Conservation (phyloP, 306 rosid species). For the Ceratonia siliqua region DNA sequence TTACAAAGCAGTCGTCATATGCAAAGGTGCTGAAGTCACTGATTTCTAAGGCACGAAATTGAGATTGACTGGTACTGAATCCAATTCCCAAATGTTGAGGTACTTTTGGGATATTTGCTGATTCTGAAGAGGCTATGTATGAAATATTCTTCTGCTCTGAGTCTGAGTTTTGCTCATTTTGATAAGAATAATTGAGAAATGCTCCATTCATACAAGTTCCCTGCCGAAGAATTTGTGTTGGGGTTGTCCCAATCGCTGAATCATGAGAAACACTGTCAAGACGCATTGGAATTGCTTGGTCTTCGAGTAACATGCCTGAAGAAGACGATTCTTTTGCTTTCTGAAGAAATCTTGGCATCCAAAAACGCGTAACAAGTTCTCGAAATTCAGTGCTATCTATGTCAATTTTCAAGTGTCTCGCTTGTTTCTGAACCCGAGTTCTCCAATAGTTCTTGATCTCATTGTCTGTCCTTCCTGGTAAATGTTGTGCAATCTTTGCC, state of each 20-base stretch:
- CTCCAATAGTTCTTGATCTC: slow-evolving; percentile 89
- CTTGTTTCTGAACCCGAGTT: slow-evolving; percentile 72
- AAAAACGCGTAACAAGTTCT: slow-evolving; percentile 48
- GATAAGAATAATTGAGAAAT: slow-evolving; percentile 23
- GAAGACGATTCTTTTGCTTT: slow-evolving; percentile 49
- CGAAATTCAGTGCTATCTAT: slow-evolving; percentile 50
- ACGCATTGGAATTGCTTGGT: slow-evolving; percentile 36
- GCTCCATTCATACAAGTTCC: slow-evolving; percentile 34
- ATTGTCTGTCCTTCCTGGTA: slow-evolving; percentile 81
- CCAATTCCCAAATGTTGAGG: slow-evolving; percentile 37
- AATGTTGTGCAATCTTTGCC: slow-evolving; percentile 67
- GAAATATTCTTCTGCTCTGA: slow-evolving; percentile 39
- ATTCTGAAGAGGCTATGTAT: slow-evolving; percentile 40
- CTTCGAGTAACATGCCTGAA: slow-evolving; percentile 34
- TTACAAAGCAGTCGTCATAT: slow-evolving; percentile 33
- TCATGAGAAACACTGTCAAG: slow-evolving; percentile 31
- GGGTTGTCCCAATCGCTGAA: slow-evolving; percentile 14
- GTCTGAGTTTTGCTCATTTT: slow-evolving; percentile 40
- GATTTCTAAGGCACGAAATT: slow-evolving; percentile 27
- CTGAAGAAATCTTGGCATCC: slow-evolving; percentile 71
- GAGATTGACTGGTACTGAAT: slow-evolving; percentile 19
- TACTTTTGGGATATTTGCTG: slow-evolving; percentile 42
- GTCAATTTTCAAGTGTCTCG: slow-evolving; percentile 56
- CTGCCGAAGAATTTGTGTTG: slow-evolving; percentile 31
- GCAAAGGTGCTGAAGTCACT: slow-evolving; percentile 27